A percentile compares a stretch with the other conserved stretches of the same genome.
phyloP scores from a whole-genome alignment of 768 basidiomycete genomes.

The Lactifluus volemus region DNA sequence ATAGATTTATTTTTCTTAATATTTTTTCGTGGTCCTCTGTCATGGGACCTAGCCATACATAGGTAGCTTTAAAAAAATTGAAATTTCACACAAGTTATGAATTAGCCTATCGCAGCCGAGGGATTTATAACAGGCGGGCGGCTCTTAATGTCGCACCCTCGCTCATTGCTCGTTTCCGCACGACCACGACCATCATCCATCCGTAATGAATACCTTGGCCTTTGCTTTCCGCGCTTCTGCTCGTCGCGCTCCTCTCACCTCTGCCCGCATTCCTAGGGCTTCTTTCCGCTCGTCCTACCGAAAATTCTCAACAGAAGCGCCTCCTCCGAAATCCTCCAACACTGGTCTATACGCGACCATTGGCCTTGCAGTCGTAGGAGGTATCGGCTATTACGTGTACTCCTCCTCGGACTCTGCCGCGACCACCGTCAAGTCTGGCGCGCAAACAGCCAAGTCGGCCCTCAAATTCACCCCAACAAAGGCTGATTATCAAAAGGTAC shows the following conservation, averaged over 20 bases:
- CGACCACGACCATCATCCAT: neutral
- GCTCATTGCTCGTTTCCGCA: neutral
- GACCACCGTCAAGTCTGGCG: constrained; percentile 50
- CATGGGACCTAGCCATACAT: no score
- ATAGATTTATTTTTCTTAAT: no score
- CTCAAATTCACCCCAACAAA: constrained; percentile 67
- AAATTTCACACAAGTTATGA: no score
- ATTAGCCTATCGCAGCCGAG: neutral
- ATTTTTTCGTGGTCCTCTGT: no score
- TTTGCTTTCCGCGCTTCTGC: constrained; percentile 13
- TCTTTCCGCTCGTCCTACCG: constrained; percentile 40
- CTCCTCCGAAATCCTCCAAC: constrained; percentile 43
- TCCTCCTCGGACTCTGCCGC: constrained; percentile 40
- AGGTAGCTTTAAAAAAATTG: no score
- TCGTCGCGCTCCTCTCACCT: constrained; percentile 16
- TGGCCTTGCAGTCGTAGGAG: constrained; percentile 49
- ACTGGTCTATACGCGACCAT: constrained; percentile 50
- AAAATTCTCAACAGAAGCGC: constrained; percentile 47
- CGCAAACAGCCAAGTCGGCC: constrained; percentile 53
- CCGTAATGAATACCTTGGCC: constrained; percentile 6
- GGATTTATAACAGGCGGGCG: neutral
- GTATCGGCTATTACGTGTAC: constrained; percentile 56
- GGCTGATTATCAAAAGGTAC: constrained; percentile 85
- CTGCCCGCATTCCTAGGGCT: constrained; percentile 8
- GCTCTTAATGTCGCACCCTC: neutral